Conservation (phyloP, 2,329 filamentous ascomycete species). For the Phyllosticta ampelicida region DNA sequence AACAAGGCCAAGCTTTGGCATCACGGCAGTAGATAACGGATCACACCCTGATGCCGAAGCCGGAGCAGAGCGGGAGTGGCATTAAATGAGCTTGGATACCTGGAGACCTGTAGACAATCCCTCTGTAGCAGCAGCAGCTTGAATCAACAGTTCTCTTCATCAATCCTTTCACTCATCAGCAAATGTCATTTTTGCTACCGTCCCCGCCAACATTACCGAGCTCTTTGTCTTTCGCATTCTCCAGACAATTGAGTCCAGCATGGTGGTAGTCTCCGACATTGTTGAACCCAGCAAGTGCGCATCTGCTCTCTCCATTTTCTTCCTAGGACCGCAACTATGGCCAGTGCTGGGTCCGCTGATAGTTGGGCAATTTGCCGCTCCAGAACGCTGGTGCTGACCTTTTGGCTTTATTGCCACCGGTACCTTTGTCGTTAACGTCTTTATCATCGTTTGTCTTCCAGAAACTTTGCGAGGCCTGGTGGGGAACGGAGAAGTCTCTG, state of each 20-base stretch:
- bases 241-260: conserved; percentile 34
- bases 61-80: too few relatives aligned
- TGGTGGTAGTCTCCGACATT: conserved; percentile 34
- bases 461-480: conserved; percentile 37
- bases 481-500: conserved; percentile 27
- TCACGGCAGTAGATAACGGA: too few relatives aligned
- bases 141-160: too few relatives aligned
- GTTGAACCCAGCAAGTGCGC: conserved; percentile 30
- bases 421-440: conserved; percentile 19
- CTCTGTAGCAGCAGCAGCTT: too few relatives aligned
- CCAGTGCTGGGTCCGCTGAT: conserved; percentile 35
- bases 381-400: conserved; percentile 33
- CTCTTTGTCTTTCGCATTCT: conserved; percentile 32
- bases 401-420: conserved; percentile 30
- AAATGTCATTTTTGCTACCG: conserved; percentile 29
- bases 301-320: conserved; percentile 32
- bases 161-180: too few relatives aligned
- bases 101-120: too few relatives aligned
- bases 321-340: conserved; percentile 35
- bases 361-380: conserved; percentile 30
- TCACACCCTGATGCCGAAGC: too few relatives aligned
- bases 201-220: conserved; percentile 29
- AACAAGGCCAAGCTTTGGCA: too few relatives aligned
- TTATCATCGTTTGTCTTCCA: conserved; percentile 32
- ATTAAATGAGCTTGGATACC: too few relatives aligned